Conservation (phyloP, 805 yeast species). For the Limtongia smithiae region DNA sequence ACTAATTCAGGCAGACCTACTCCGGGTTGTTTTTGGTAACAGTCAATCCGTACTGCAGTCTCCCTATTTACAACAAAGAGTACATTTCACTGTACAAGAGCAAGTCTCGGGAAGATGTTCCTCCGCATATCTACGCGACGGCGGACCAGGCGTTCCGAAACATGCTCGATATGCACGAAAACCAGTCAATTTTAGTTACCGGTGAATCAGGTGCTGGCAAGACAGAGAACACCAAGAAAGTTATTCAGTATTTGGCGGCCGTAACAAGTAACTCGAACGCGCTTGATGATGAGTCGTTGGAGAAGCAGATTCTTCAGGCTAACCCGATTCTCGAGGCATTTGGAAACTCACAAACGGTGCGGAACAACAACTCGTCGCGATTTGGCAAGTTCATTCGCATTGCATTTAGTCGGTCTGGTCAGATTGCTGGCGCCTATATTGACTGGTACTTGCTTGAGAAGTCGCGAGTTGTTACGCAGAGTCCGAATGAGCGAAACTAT, state of each 20-base stretch:
- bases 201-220: slow-evolving; percentile 99
- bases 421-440: slow-evolving; percentile 81
- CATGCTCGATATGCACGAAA: slow-evolving; percentile 60
- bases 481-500: slow-evolving; percentile 76
- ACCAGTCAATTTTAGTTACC: slow-evolving; percentile 92
- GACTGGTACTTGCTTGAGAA: slow-evolving; percentile 94
- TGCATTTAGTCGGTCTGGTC: slow-evolving; percentile 60
- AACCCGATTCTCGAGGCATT: slow-evolving; percentile 94
- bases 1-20: slow-evolving; percentile 67
- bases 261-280: slow-evolving; percentile 44
- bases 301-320: slow-evolving; percentile 82
- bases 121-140: slow-evolving; percentile 89
- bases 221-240: slow-evolving; percentile 94
- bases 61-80: slow-evolving; percentile 66
- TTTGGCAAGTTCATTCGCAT: slow-evolving; percentile 95
- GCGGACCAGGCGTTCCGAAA: slow-evolving; percentile 83
- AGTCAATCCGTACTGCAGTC: slow-evolving; percentile 78
- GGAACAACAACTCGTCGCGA: slow-evolving; percentile 91
- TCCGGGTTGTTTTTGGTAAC: slow-evolving; percentile 96
- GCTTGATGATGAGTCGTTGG: slow-evolving; percentile 44
- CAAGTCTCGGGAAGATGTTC: slow-evolving; percentile 44
- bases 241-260: slow-evolving; percentile 84
- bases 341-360: slow-evolving; percentile 94
- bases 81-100: slow-evolving; percentile 55
- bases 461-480: slow-evolving; percentile 82